Percentiles rank a stretch among this genome's conserved stretches.
Evolutionary conservation across 2,329 filamentous ascomycete species (phyloP).

Genomic region (Neonectria ditissima): DNA sequence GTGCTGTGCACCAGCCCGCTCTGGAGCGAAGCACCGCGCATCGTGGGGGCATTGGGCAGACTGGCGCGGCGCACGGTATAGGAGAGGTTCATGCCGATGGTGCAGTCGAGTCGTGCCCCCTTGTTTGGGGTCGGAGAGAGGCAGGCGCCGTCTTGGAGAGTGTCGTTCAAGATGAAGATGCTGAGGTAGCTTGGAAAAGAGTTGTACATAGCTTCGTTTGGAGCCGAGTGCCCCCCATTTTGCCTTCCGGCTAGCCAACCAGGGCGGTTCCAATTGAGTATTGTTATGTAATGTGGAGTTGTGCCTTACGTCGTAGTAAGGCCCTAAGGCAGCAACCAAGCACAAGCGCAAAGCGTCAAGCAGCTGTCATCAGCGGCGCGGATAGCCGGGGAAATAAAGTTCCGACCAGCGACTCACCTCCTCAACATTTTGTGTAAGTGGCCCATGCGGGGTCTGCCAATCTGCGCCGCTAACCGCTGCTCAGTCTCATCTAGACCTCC

Average conservation of each 20-base stretch:
- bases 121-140: neutral
- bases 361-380: neutral
- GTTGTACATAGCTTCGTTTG: constrained; percentile 1
- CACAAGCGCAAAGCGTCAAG: no score
- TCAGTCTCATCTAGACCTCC: neutral
- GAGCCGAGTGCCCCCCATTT: neutral
- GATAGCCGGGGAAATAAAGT: neutral
- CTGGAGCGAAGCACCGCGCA: constrained; percentile 44
- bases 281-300: neutral
- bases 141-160: neutral
- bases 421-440: neutral
- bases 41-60: constrained; percentile 47
- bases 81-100: constrained; percentile 26
- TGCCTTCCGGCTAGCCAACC: neutral
- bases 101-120: constrained; percentile 9
- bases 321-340: neutral
- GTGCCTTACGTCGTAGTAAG: neutral
- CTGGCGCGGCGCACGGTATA: constrained; percentile 10
- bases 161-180: constrained; percentile 1
- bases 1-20: constrained; percentile 34
- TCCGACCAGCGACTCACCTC: neutral
- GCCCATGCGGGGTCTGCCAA: neutral
- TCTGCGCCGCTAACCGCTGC: constrained; percentile 3
- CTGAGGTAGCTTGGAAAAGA: neutral
- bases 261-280: neutral